Evolutionary conservation across 192 early-diverging fungal species (phyloP), one percentile per base, ranked within the genome.

Genomic region (Geranomyces michiganensis): DNA sequence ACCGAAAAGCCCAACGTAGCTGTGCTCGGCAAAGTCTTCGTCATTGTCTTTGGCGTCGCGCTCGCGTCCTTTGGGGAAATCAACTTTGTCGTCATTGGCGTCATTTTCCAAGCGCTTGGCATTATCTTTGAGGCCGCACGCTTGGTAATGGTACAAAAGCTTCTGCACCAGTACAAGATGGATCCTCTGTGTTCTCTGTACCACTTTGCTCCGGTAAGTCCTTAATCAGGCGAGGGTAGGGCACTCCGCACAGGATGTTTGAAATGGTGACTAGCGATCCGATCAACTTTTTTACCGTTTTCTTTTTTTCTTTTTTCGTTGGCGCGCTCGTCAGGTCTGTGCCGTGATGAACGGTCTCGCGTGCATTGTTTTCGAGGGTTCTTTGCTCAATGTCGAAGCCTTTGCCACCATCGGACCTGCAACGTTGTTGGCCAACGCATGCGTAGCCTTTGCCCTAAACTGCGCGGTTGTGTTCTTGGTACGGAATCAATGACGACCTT

Each of bases 251-350:
- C 36, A 41, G 36, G 36, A 41, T 41, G 36, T 41, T 3, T 41
- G 36, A 41, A n/a, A 41, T 41, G 3, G 36, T 41, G 10, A 3
- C 36, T 7, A 41, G 27, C 59, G 14, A 3, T 41, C 36, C 36
- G 10, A 41, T 41, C 36, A 41, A 70, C 71, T 26, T 67, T 77
- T 24, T 17, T 27, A 44, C 15, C 36, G 6, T 30, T 51, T 58
- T 51, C 21, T 36, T 45, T 41, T 41, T 41, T 41, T 41, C 10
- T 41, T 3, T 10, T 41, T 41, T n/a, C n/a, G n/a, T n/a, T n/a
- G n/a, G n/a, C n/a, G n/a, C n/a, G 36, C 71, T 73, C 59, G 73
- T 73, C 55, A 79, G 78, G 66, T 75, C 26, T 80, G 79, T 55
- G 75, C 79, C n/a, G 21, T 77, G 17, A 67, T 80, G 60, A 80